Conservation (phyloP, 257 asterid genomes). For the Solanum clarkiae region DNA sequence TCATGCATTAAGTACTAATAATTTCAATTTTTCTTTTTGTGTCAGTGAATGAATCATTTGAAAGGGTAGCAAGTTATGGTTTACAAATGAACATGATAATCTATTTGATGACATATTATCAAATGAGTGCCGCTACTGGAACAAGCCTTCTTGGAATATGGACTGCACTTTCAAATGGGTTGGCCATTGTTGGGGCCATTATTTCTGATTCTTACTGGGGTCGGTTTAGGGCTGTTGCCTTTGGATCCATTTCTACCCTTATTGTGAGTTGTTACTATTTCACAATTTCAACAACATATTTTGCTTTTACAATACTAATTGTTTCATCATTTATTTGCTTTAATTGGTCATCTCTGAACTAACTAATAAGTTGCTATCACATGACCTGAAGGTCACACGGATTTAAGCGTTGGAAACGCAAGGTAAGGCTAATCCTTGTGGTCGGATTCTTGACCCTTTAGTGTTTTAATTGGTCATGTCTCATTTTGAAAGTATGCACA, state of each 20-base stretch:
- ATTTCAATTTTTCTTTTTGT: neutral
- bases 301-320: neutral
- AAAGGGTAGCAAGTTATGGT: neutral
- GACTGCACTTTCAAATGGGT: neutral
- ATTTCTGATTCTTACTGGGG: conserved; percentile 10
- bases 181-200: conserved; percentile 5
- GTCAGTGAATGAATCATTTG: neutral
- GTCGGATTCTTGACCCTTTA: too few species aligned
- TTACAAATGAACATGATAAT: neutral
- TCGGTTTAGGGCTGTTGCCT: neutral
- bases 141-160: neutral
- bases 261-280: neutral
- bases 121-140: neutral
- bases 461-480: too few species aligned
- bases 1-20: neutral
- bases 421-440: too few species aligned
- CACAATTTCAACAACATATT: neutral
- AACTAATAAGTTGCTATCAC: too few species aligned
- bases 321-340: too few species aligned
- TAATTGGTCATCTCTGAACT: too few species aligned
- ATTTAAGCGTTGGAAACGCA: too few species aligned
- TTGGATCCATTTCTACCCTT: conserved; percentile 7
- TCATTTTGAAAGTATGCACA: too few species aligned
- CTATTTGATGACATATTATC: neutral
- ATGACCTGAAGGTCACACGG: too few species aligned